Conservation (phyloP, 495 filamentous ascomycete species). For the Xanthoparmelia taractica region DNA sequence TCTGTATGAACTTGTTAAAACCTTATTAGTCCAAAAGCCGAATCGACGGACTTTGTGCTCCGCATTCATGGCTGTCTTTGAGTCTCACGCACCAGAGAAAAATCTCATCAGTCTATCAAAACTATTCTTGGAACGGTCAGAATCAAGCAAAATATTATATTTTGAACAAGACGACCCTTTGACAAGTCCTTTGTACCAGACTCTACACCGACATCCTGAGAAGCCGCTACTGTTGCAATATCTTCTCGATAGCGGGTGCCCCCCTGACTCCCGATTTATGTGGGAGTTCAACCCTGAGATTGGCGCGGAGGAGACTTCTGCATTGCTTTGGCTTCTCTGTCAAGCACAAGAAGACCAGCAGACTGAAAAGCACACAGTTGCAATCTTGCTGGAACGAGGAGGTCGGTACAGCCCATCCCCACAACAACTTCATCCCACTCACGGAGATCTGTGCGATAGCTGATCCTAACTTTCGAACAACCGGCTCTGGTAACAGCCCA, state of each 20-base stretch:
- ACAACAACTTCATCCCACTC: neutral
- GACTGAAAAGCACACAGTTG: conserved; percentile 12
- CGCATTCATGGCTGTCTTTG: conserved; percentile 16
- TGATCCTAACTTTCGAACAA: conserved; percentile 19
- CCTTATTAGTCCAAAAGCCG: conserved; percentile 9
- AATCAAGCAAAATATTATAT: conserved; percentile 6
- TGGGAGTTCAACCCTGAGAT: conserved; percentile 10
- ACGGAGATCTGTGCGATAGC: conserved; percentile 11
- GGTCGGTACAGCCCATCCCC: conserved; percentile 1
- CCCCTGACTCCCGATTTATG: conserved; percentile 12
- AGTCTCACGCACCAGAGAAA: neutral
- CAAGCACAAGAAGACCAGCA: conserved; percentile 14
- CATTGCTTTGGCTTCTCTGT: conserved; percentile 21
- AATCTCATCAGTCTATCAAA: conserved; percentile 10
- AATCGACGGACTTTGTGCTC: conserved; percentile 11
- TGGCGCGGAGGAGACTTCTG: conserved; percentile 14
- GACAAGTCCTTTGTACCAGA: conserved; percentile 12
- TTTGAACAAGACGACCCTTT: conserved; percentile 10
- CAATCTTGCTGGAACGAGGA: conserved; percentile 13
- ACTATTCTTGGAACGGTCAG: conserved; percentile 12
- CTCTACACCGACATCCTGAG: conserved; percentile 14
- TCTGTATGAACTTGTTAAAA: conserved; percentile 7
- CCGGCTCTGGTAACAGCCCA: conserved; percentile 14
- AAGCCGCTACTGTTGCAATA: conserved; percentile 16
- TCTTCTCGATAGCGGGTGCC: conserved; percentile 20